Percentiles rank a stretch among this genome's conserved stretches.
phyloP scores from a whole-genome alignment of 1,139 yeast genomes.

The Yamadazyma friedrichii region DNA sequence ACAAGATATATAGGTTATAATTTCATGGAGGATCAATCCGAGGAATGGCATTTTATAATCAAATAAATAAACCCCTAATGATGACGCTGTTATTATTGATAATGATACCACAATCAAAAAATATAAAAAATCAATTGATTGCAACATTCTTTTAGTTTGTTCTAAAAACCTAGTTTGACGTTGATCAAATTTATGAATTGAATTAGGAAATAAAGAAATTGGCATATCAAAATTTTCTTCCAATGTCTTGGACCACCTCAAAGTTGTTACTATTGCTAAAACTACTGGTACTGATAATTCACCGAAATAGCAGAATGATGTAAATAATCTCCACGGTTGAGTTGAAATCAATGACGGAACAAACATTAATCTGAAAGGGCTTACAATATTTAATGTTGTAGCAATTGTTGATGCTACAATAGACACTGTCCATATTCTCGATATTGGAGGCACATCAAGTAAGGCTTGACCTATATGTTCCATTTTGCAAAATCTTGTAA shows the following conservation, averaged over 20 bases:
- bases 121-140: constrained; percentile 29
- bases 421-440: constrained; percentile 29
- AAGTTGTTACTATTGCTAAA: constrained; percentile 14
- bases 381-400: constrained; percentile 12
- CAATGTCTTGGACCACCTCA: constrained; percentile 13
- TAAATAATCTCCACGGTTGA: constrained; percentile 40
- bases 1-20: constrained; percentile 31
- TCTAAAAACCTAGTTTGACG: constrained; percentile 18
- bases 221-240: constrained; percentile 20
- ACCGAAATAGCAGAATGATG: constrained; percentile 35
- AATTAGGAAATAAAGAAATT: constrained; percentile 20
- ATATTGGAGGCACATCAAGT: constrained; percentile 29
- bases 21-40: constrained; percentile 27
- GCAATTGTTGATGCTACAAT: constrained; percentile 19
- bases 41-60: constrained; percentile 8
- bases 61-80: constrained; percentile 4
- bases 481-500: constrained; percentile 9
- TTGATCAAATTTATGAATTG: constrained; percentile 15
- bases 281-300: constrained; percentile 18
- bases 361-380: constrained; percentile 18
- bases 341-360: constrained; percentile 21
- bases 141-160: constrained; percentile 15
- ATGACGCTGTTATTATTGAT: constrained; percentile 18
- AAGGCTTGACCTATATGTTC: constrained; percentile 12
- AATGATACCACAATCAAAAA: constrained; percentile 25